These are phyloP conservation scores for Populus pruinosa DNA, from an alignment of 345 rosid genomes.

Conservation along the genomic window DNA sequence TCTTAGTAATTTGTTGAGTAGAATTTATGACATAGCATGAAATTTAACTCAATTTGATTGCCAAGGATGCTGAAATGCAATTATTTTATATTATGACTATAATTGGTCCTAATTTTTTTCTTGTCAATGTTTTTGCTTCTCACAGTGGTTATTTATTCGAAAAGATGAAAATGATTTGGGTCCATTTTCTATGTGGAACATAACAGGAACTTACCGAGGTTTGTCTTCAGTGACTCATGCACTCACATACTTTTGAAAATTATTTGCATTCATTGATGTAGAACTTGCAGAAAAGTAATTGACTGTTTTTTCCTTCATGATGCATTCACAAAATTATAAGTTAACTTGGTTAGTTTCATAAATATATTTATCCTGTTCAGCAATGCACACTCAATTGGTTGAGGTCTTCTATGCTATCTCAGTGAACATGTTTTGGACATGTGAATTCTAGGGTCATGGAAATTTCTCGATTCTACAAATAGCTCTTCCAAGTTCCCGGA, in stretches of 20 bases:
- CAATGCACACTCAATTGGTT: not conserved
- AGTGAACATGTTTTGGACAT: slow-evolving; percentile 13
- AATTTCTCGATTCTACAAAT: slow-evolving; percentile 69
- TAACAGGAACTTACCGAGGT: slow-evolving; percentile 99
- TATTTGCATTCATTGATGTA: not conserved
- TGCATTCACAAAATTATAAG: not conserved
- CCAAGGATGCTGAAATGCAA: not conserved
- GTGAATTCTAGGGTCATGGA: slow-evolving; percentile 71
- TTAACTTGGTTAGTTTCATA: not conserved
- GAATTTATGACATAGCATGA: not conserved
- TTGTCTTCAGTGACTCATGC: slow-evolving; percentile 19
- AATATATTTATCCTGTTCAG: slow-evolving; percentile 1
- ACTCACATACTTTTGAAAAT: not conserved
- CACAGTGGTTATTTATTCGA: slow-evolving; percentile 74
- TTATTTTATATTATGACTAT: not conserved
- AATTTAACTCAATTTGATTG: not conserved
- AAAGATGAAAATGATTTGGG: slow-evolving; percentile 65
- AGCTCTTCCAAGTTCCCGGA: slow-evolving; percentile 83
- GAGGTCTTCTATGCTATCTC: slow-evolving; percentile 4
- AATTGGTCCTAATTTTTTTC: slow-evolving; percentile 4
- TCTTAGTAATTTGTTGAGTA: not conserved
- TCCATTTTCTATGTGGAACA: slow-evolving; percentile 78
- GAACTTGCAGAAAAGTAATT: not conserved
- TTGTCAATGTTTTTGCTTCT: slow-evolving; percentile 27
- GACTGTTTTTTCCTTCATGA: not conserved